Evolutionary conservation across 2,329 filamentous ascomycete genomes (phyloP).

Genomic region (Sclerotinia glacialis): DNA sequence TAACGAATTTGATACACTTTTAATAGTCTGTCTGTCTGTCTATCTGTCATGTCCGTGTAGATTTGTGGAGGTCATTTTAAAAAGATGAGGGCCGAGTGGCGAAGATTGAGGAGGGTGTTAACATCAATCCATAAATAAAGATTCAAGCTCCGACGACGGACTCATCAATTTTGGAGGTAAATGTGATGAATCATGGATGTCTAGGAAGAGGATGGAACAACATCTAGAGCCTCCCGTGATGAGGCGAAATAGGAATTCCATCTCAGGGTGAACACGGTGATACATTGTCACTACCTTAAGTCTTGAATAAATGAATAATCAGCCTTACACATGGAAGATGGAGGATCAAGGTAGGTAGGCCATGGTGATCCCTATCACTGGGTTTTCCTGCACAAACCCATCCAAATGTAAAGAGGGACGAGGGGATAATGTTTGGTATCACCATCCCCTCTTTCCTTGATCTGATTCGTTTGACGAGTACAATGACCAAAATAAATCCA

Average conservation of each 20-base stretch:
- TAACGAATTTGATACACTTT: slow-evolving; percentile 8
- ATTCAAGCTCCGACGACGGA: slow-evolving; percentile 4
- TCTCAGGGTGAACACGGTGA: slow-evolving; percentile 5
- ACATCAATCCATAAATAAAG: not conserved
- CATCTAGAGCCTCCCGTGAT: slow-evolving; percentile 5
- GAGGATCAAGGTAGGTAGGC: not conserved
- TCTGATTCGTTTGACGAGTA: slow-evolving; percentile 11
- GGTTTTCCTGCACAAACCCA: slow-evolving; percentile 4
- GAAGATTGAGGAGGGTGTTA: not conserved
- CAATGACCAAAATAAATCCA: not conserved
- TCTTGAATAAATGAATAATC: slow-evolving; percentile 5
- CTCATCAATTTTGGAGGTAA: not conserved
- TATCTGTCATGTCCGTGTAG: not conserved
- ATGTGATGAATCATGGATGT: not conserved
- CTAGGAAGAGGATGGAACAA: not conserved
- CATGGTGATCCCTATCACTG: slow-evolving; percentile 15
- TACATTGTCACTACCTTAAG: not conserved
- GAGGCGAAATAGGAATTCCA: slow-evolving; percentile 17
- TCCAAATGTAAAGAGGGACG: not conserved
- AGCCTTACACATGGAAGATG: slow-evolving; percentile 10
- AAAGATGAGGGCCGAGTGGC: slow-evolving; percentile 7
- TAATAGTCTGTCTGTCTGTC: too few species aligned
- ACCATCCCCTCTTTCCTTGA: slow-evolving; percentile 4
- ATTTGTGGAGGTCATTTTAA: slow-evolving; percentile 18
- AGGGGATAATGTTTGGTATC: slow-evolving; percentile 1